Evolutionary conservation across 768 basidiomycete species (phyloP).

Genomic region (Rhodotorula kratochvilovae): DNA sequence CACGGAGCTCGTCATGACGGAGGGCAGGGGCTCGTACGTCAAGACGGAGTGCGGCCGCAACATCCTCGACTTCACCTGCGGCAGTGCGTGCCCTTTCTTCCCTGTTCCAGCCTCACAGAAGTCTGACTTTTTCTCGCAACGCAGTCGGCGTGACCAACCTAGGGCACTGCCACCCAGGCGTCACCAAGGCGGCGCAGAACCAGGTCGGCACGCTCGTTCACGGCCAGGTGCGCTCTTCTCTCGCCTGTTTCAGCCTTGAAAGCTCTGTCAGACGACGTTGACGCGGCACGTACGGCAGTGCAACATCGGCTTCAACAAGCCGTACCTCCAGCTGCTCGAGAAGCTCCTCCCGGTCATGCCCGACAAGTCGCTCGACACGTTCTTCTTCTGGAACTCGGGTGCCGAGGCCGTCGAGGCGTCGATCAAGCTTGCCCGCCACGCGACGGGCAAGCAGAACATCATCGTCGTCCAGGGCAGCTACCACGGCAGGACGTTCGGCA

Average conservation of each 20-base stretch:
- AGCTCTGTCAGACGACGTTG: background rate
- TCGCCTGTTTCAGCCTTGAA: background rate
- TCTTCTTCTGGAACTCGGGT: slow-evolving; percentile 72
- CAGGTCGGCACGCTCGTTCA: slow-evolving; percentile 73
- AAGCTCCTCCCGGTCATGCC: slow-evolving; percentile 84
- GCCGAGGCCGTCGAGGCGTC: slow-evolving; percentile 87
- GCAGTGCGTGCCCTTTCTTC: slow-evolving; percentile 49
- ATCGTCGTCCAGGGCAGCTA: slow-evolving; percentile 87
- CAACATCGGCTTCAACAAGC: slow-evolving; percentile 79
- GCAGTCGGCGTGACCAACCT: slow-evolving; percentile 71
- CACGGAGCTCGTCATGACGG: slow-evolving; percentile 33
- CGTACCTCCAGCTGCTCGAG: slow-evolving; percentile 81
- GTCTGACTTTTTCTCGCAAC: no score
- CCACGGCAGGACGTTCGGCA: slow-evolving; percentile 88
- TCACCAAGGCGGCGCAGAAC: slow-evolving; percentile 81
- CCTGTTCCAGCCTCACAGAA: background rate
- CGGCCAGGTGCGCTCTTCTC: slow-evolving; percentile 57
- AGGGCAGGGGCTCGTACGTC: slow-evolving; percentile 36
- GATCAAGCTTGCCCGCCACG: slow-evolving; percentile 74
- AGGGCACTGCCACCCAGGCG: slow-evolving; percentile 80
- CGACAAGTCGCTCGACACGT: slow-evolving; percentile 79
- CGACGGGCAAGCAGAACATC: slow-evolving; percentile 79
- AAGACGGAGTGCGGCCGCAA: slow-evolving; percentile 59
- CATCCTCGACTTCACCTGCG: slow-evolving; percentile 78
- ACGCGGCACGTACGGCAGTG: slow-evolving; percentile 58